Evolutionary conservation across 2,329 filamentous ascomycete species (phyloP).

Genomic region (Pyrenophora teres): DNA sequence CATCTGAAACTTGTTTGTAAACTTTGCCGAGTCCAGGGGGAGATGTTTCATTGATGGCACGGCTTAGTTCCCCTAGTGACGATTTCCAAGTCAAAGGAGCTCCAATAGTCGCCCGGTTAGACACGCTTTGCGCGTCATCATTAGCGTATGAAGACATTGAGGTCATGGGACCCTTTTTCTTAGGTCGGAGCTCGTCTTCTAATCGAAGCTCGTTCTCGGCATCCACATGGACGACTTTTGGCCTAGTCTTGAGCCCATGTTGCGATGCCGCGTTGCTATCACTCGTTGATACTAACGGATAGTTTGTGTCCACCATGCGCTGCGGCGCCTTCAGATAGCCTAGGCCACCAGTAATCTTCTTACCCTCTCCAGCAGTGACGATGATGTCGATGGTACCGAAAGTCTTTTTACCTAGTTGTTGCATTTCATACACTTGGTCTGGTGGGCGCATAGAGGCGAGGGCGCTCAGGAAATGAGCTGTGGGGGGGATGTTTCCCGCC

Average conservation of each 20-base stretch:
- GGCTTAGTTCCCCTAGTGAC: too few species aligned
- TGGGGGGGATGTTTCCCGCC: conserved; percentile 39
- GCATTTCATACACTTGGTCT: conserved; percentile 34
- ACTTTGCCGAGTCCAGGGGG: too few species aligned
- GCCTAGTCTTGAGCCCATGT: neutral
- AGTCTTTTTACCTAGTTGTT: conserved; percentile 32
- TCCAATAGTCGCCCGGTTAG: too few species aligned
- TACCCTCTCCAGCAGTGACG: conserved; percentile 37
- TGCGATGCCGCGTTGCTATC: neutral
- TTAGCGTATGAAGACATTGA: too few species aligned
- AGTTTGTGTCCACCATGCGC: conserved; percentile 30
- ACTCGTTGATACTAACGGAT: neutral
- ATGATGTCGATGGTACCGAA: conserved; percentile 49
- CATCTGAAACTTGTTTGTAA: too few species aligned
- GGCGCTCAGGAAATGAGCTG: conserved; percentile 47
- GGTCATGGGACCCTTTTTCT: conserved; percentile 7
- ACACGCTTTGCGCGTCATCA: too few species aligned
- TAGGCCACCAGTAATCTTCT: conserved; percentile 27
- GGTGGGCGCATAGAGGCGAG: conserved; percentile 49
- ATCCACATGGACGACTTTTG: neutral
- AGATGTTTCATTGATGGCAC: too few species aligned
- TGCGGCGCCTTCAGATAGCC: conserved; percentile 32
- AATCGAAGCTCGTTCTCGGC: conserved; percentile 13
- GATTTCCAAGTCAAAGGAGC: too few species aligned
- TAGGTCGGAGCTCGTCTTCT: conserved; percentile 3